Percentiles rank a stretch among this genome's conserved stretches.
phyloP scores from a whole-genome alignment of 345 rosid species.

The Eutrema yunnanense region DNA sequence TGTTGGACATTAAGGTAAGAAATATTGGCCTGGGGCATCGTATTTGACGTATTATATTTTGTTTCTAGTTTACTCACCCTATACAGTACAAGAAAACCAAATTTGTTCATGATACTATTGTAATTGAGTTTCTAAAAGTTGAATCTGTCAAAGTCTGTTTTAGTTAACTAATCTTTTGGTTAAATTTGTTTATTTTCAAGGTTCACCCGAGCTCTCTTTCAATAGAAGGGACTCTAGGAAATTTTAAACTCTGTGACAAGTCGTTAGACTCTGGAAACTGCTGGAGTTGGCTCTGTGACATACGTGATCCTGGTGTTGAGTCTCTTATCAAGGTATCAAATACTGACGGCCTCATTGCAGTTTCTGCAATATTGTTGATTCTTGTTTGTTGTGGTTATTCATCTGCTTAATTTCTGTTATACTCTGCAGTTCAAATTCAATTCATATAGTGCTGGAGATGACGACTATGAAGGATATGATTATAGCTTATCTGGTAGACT shows the following conservation, averaged over 20 bases:
- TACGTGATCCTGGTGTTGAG: conserved; percentile 91
- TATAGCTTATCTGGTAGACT: conserved; percentile 84
- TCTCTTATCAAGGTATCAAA: conserved; percentile 80
- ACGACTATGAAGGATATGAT: conserved; percentile 94
- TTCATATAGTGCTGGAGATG: conserved; percentile 90
- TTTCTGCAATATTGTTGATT: conserved; percentile 5
- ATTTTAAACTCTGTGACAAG: conserved; percentile 90
- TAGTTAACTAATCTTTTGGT: conserved; percentile 14
- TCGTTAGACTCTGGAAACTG: conserved; percentile 67
- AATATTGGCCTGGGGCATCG: conserved; percentile 6
- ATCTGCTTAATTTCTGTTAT: conserved; percentile 21
- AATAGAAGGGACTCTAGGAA: conserved; percentile 88
- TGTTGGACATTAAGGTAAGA: conserved; percentile 80
- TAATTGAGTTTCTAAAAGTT: background rate
- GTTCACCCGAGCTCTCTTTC: conserved; percentile 89
- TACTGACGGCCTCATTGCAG: background rate
- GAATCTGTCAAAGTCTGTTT: background rate
- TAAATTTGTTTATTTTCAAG: conserved; percentile 38
- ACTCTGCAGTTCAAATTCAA: conserved; percentile 74
- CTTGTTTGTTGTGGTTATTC: conserved; percentile 11
- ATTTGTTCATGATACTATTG: conserved; percentile 8
- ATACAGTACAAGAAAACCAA: background rate
- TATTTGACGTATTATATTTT: conserved; percentile 2
- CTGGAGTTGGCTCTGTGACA: conserved; percentile 98
- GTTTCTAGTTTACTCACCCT: background rate